A percentile compares a stretch with the other conserved stretches of the same genome.
These are phyloP conservation scores for Fusarium sp. DNA, from an alignment of 2,329 filamentous ascomycete species.

Conservation along the genomic window DNA sequence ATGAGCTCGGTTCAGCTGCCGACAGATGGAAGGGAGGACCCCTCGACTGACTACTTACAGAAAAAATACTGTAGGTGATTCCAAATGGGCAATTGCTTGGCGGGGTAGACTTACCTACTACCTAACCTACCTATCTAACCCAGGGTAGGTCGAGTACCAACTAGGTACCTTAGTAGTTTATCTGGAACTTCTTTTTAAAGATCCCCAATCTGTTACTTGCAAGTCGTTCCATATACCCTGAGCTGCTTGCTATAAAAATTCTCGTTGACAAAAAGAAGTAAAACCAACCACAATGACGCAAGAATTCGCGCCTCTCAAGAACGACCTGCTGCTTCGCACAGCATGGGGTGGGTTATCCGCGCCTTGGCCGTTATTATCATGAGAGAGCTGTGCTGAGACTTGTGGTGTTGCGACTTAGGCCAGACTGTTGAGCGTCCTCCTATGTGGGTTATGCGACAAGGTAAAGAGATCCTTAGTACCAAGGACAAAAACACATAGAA, in stretches of 20 bases:
- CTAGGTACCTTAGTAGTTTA: not conserved
- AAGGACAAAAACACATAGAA: conserved; percentile 3
- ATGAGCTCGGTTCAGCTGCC: not conserved
- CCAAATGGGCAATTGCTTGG: conserved; percentile 27
- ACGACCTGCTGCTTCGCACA: conserved; percentile 90
- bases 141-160: no score
- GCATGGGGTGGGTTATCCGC: conserved; percentile 76
- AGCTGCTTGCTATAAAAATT: conserved; percentile 5
- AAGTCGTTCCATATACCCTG: conserved; percentile 7
- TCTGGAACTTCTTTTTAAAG: conserved; percentile 28
- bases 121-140: no score
- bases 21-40: conserved; percentile 11
- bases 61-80: conserved; percentile 1
- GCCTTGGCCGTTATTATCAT: conserved; percentile 19
- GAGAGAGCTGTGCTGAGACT: conserved; percentile 40
- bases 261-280: not conserved
- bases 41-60: conserved; percentile 16
- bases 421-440: conserved; percentile 92
- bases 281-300: conserved; percentile 67
- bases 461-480: conserved; percentile 60
- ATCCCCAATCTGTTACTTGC: conserved; percentile 24
- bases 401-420: conserved; percentile 63
- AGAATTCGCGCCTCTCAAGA: conserved; percentile 86
- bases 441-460: conserved; percentile 99
- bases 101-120: conserved; percentile 19